Conservation (phyloP, 768 basidiomycete genomes). For the Kockovaella imperatae region DNA sequence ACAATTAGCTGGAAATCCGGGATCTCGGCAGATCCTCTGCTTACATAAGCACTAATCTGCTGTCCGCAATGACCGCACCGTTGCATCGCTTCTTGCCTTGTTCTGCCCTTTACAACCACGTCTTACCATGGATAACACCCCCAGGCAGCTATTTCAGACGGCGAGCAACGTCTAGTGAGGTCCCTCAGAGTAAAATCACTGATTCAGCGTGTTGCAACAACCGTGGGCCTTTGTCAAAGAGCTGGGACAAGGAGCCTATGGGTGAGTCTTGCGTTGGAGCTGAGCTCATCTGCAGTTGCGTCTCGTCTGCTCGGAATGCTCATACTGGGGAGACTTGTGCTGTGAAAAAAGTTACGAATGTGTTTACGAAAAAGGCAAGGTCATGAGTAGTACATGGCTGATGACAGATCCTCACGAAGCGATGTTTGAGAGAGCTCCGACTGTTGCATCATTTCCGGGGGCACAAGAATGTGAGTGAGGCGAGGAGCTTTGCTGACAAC, state of each 20-base stretch:
- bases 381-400: slow-evolving; percentile 3
- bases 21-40: too few species aligned
- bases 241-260: slow-evolving; percentile 91
- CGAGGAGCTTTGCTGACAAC: background rate
- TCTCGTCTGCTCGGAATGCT: slow-evolving; percentile 48
- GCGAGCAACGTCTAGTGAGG: slow-evolving; percentile 42
- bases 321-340: slow-evolving; percentile 45
- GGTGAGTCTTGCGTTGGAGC: slow-evolving; percentile 53
- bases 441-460: slow-evolving; percentile 95
- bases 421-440: slow-evolving; percentile 85
- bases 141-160: slow-evolving; percentile 40
- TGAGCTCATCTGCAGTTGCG: slow-evolving; percentile 23
- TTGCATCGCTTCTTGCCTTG: too few species aligned
- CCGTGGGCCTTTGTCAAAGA: slow-evolving; percentile 79
- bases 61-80: too few species aligned
- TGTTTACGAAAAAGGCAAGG: slow-evolving; percentile 44
- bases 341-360: slow-evolving; percentile 42
- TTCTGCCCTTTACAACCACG: too few species aligned
- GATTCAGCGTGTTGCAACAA: slow-evolving; percentile 30
- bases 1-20: too few species aligned
- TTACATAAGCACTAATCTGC: too few species aligned
- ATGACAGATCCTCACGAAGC: slow-evolving; percentile 73
- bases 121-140: slow-evolving; percentile 42
- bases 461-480: slow-evolving; percentile 78
- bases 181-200: background rate